phyloP scores from a whole-genome alignment of 2,329 filamentous ascomycete species.

The Neodidymelliopsis sp. region DNA sequence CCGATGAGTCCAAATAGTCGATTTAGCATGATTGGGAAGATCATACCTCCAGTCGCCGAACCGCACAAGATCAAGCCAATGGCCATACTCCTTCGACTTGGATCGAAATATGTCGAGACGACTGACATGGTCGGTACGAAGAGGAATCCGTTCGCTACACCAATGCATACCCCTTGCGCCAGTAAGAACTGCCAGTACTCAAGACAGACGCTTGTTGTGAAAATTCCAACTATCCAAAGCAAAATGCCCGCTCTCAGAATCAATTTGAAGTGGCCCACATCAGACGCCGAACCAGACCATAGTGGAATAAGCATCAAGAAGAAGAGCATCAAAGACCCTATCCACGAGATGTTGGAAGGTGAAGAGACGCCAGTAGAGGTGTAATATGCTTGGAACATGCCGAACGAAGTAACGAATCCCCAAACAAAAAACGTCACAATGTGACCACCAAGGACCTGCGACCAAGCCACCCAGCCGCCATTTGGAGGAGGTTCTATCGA shows the following conservation, averaged over 20 bases:
- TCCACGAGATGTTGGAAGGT: conserved; percentile 60
- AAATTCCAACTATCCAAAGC: conserved; percentile 56
- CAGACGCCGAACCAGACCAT: conserved; percentile 57
- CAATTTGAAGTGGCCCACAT: conserved; percentile 58
- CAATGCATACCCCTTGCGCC: conserved; percentile 43
- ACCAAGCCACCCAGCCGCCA: conserved; percentile 50
- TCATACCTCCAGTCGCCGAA: conserved; percentile 65
- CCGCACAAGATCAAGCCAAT: conserved; percentile 66
- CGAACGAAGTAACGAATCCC: conserved; percentile 53
- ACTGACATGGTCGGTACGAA: conserved; percentile 43
- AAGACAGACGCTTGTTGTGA: conserved; percentile 58
- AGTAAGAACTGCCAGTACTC: conserved; percentile 57
- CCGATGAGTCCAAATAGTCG: conserved; percentile 58
- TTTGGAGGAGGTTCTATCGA: conserved; percentile 43
- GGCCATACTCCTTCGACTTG: conserved; percentile 62
- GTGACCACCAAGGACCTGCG: conserved; percentile 41
- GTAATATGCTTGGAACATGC: conserved; percentile 59
- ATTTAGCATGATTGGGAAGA: conserved; percentile 63
- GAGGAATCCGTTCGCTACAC: conserved; percentile 41
- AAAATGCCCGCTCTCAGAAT: conserved; percentile 51
- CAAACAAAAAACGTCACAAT: conserved; percentile 46
- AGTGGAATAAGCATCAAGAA: conserved; percentile 55
- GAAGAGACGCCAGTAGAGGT: conserved; percentile 48
- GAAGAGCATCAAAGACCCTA: conserved; percentile 59
- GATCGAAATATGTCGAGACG: conserved; percentile 62